Percentiles rank a stretch among this genome's conserved stretches.
Conservation (phyloP, 2,329 filamentous ascomycete species). For the Xylariales sp. region DNA sequence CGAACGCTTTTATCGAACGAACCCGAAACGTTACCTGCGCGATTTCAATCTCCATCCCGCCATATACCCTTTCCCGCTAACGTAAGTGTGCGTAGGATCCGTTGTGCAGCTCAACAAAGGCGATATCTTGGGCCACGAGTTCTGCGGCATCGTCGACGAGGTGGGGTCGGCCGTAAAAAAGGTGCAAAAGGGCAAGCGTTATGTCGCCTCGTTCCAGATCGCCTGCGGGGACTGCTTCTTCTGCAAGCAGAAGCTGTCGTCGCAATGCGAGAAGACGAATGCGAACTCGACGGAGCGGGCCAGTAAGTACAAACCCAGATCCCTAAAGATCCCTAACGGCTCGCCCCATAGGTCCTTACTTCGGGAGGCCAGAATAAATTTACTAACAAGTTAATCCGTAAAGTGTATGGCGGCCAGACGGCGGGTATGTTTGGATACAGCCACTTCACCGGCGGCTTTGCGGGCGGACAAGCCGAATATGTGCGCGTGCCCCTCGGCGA, state of each 20-base stretch:
- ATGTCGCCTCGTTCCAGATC: conserved; percentile 90
- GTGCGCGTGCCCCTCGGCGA: conserved; percentile 84
- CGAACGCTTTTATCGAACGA: too few relatives aligned
- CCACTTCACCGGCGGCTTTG: conserved; percentile 87
- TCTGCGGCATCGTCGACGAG: conserved; percentile 67
- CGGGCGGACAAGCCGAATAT: conserved; percentile 89
- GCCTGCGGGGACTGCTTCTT: conserved; percentile 79
- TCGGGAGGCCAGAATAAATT: background rate
- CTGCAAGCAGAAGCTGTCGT: conserved; percentile 81
- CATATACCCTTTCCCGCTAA: background rate
- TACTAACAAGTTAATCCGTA: conserved; percentile 1
- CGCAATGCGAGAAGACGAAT: conserved; percentile 84
- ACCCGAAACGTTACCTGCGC: background rate
- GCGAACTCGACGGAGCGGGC: conserved; percentile 75
- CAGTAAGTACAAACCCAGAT: conserved; percentile 46
- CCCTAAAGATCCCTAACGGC: background rate
- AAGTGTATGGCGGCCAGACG: conserved; percentile 80
- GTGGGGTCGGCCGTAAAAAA: conserved; percentile 66
- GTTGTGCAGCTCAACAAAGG: conserved; percentile 71
- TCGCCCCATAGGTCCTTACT: too few relatives aligned
- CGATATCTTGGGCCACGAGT: conserved; percentile 74
- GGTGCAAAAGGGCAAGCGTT: conserved; percentile 71
- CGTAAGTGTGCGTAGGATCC: conserved; percentile 45
- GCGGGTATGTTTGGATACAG: conserved; percentile 80
- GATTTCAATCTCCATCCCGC: too few relatives aligned